phyloP scores from a whole-genome alignment of 176 grass and related monocot species.

The Carex kokanica region DNA sequence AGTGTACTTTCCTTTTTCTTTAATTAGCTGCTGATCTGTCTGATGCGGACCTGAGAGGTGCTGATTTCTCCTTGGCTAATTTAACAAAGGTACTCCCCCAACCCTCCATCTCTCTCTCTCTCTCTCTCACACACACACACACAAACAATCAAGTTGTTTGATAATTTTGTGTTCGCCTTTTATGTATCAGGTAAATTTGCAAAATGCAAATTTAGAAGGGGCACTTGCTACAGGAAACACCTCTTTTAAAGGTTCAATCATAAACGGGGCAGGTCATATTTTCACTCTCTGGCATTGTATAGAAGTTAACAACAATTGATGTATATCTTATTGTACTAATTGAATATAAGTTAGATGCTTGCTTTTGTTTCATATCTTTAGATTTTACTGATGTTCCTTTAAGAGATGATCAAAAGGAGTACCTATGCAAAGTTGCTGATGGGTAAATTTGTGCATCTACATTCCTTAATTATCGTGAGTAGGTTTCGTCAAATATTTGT shows the following conservation, averaged over 20 bases:
- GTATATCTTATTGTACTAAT: neutral
- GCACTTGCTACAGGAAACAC: constrained; percentile 81
- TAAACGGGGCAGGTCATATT: constrained; percentile 61
- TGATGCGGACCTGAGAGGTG: constrained; percentile 55
- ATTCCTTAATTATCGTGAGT: neutral
- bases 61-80: constrained; percentile 75
- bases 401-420: constrained; percentile 69
- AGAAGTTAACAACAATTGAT: neutral
- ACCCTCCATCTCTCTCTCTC: neutral
- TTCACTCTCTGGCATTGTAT: constrained; percentile 1
- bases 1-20: neutral
- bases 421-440: constrained; percentile 79
- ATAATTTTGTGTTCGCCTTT: neutral
- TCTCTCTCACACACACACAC: neutral
- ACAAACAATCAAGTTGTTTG: neutral
- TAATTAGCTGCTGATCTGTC: constrained; percentile 70
- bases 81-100: constrained; percentile 45
- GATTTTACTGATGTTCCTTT: constrained; percentile 81
- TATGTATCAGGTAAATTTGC: constrained; percentile 48
- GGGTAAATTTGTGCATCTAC: constrained; percentile 35
- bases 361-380: neutral
- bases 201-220: constrained; percentile 84
- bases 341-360: neutral
- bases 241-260: constrained; percentile 56
- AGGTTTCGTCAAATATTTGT: neutral